Evolutionary conservation across 805 yeast genomes (phyloP), one percentile per base, ranked within the genome.

Genomic region (Pichia cabralensis): DNA sequence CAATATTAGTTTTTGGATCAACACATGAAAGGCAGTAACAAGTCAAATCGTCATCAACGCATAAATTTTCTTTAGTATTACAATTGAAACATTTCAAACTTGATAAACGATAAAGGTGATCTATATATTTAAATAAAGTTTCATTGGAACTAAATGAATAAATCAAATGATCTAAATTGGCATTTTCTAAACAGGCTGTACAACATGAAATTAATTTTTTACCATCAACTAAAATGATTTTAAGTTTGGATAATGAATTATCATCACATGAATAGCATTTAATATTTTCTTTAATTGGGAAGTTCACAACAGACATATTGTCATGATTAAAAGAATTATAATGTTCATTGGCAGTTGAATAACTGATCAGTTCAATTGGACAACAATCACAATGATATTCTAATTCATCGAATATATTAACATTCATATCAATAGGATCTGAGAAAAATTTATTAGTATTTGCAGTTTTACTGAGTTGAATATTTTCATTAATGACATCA

Each of bases 211-310:
- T 14, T n/a, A 39, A n/a, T 14, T 24, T 17, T 11, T 28, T 25
- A 12, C 24, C 13, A 16, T 28, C n/a, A 13, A 33, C 17, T 10
- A 36, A 19, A 11, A 36, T 23, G 6, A 18, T 24, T 12, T 32
- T 8, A 12, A 39, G 18, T 2, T 22, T 7, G 6, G 17, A 19
- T 2, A 36, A 11, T 29, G 28, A 23, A 17, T 17, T 27, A 24
- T 19, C 19, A 14, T 29, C 40, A 20, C 42, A 39, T 16, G 26
- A 32, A 22, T 36, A 37, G 20, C 42, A 39, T 16, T 22, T 32
- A 5, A 39, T 33, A 15, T 12, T 8, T 4, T 28, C 34, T 13
- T 13, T 18, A 3, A 32, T 17, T 4, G 37, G 23, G 22, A 26
- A 18, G 14, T 27, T 12, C 13, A 16, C 21, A 16, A 25, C 31